phyloP scores from a whole-genome alignment of 768 basidiomycete species.

The Lentinula aciculospora region DNA sequence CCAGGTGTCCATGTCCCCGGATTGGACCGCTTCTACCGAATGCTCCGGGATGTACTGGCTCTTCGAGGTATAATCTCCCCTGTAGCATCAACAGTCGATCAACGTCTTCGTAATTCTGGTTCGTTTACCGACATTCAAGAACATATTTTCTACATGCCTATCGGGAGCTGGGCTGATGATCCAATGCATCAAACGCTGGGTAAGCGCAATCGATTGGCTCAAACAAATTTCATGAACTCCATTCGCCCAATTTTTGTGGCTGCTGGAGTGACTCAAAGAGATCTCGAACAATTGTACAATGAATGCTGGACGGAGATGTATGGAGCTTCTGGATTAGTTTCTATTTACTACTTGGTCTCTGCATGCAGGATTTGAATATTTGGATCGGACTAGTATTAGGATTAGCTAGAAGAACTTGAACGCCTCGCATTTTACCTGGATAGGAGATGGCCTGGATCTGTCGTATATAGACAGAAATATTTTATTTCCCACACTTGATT shows the following conservation, averaged over 20 bases:
- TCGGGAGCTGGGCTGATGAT: slow-evolving; percentile 49
- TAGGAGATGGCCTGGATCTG: too few relatives aligned
- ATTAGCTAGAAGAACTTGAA: too few relatives aligned
- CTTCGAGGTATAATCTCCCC: slow-evolving; percentile 30
- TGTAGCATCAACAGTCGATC: slow-evolving; percentile 30
- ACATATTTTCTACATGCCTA: slow-evolving; percentile 36
- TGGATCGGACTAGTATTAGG: background rate
- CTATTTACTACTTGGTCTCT: slow-evolving; percentile 45
- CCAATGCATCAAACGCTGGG: slow-evolving; percentile 33
- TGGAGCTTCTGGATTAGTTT: slow-evolving; percentile 40
- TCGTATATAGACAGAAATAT: too few relatives aligned
- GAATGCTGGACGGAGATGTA: slow-evolving; percentile 43
- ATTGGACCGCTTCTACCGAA: slow-evolving; percentile 28
- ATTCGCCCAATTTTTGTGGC: slow-evolving; percentile 39
- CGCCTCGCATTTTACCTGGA: too few relatives aligned
- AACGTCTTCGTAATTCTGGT: slow-evolving; percentile 20
- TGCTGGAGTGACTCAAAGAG: slow-evolving; percentile 26
- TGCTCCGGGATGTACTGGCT: slow-evolving; percentile 28
- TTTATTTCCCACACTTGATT: background rate
- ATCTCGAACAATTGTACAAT: slow-evolving; percentile 31
- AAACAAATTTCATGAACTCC: slow-evolving; percentile 40
- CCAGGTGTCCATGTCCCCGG: slow-evolving; percentile 32
- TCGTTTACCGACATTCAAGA: slow-evolving; percentile 36
- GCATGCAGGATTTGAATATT: slow-evolving; percentile 18
- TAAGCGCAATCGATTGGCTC: slow-evolving; percentile 28